Conservation (phyloP, 352 stramenopile species). For the Pythium sukuiense region DNA sequence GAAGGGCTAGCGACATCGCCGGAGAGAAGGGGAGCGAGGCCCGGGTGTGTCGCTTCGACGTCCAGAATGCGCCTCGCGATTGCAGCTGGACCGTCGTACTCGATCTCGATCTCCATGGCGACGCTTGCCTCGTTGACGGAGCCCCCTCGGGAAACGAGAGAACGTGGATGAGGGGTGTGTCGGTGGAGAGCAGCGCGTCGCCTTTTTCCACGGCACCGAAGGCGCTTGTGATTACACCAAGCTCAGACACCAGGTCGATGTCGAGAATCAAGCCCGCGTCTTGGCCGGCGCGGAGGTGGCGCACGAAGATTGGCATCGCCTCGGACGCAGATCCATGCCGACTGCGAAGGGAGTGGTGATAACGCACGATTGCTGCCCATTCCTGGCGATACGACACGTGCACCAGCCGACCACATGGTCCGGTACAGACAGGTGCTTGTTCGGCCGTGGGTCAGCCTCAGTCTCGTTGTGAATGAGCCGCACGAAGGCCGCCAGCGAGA, state of each 20-base stretch:
- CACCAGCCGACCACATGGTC: not conserved
- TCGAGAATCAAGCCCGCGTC: conserved; percentile 5
- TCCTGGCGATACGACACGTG: not conserved
- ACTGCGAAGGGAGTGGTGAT: not conserved
- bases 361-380: not conserved
- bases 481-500: not conserved
- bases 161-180: conserved; percentile 14
- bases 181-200: not conserved
- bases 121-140: conserved; percentile 13
- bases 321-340: not conserved
- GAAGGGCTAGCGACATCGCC: conserved; percentile 34
- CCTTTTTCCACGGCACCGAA: conserved; percentile 18
- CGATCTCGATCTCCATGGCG: not conserved
- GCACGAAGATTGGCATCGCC: not conserved
- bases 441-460: not conserved
- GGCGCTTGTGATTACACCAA: conserved; percentile 9
- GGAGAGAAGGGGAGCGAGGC: conserved; percentile 18
- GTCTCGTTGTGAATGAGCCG: not conserved
- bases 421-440: not conserved
- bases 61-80: not conserved
- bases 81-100: not conserved
- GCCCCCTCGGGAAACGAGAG: conserved; percentile 2
- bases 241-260: not conserved
- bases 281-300: conserved; percentile 2
- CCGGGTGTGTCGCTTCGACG: not conserved